A percentile compares a stretch with the other conserved stretches of the same genome.
phyloP scores from a whole-genome alignment of 352 stramenopile genomes.

The Phytopythium sindhum region DNA sequence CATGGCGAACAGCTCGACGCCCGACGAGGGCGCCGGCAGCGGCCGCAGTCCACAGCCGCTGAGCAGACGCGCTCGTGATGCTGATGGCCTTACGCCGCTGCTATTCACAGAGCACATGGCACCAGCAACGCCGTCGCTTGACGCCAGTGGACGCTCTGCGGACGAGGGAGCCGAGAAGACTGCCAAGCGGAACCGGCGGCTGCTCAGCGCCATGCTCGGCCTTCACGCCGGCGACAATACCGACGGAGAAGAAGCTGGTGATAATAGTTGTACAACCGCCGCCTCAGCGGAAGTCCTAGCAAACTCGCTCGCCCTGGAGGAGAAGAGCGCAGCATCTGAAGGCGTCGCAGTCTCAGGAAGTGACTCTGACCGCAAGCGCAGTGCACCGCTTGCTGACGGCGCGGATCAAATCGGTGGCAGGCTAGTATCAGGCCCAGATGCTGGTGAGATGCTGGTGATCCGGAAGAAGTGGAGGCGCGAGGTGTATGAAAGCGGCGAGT shows the following conservation, averaged over 20 bases:
- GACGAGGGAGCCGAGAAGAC: background rate
- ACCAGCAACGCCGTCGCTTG: background rate
- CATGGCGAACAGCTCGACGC: background rate
- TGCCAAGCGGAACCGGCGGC: background rate
- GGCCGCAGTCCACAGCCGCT: background rate
- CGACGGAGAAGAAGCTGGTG: background rate
- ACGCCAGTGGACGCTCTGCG: background rate
- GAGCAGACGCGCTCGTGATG: background rate
- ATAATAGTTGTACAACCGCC: too few species aligned
- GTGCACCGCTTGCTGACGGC: background rate
- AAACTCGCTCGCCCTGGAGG: background rate
- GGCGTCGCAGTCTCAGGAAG: background rate
- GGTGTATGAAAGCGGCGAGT: background rate
- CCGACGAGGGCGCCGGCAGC: background rate
- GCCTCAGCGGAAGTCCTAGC: background rate
- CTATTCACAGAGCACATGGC: background rate
- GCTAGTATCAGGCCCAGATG: background rate
- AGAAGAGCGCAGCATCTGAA: background rate
- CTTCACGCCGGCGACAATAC: background rate
- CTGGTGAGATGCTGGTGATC: constrained; percentile 5
- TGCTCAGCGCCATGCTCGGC: background rate
- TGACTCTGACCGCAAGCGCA: background rate
- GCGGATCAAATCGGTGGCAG: background rate
- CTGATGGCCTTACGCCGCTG: background rate
- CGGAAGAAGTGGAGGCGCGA: constrained; percentile 31